phyloP scores from a whole-genome alignment of 2,329 filamentous ascomycete genomes.

The Simplicillium sp. region DNA sequence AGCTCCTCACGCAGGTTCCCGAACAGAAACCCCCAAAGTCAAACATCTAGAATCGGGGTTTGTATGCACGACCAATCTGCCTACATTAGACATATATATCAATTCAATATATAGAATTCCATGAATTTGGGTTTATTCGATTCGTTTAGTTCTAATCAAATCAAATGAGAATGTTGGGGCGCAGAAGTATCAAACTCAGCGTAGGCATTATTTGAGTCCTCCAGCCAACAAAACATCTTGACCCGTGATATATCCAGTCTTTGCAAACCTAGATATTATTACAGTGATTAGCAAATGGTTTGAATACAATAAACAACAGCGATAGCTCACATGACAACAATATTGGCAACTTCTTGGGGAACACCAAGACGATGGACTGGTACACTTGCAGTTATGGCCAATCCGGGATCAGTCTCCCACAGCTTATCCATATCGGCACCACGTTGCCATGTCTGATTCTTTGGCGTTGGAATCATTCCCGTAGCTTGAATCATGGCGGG shows the following conservation, averaged over 20 bases:
- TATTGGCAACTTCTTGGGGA: constrained; percentile 23
- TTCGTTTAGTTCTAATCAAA: no score
- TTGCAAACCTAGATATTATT: constrained; percentile 14
- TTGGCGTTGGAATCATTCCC: constrained; percentile 49
- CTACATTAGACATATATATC: no score
- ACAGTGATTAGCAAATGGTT: neutral
- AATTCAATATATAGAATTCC: no score
- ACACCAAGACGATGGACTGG: constrained; percentile 22
- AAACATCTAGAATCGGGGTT: neutral
- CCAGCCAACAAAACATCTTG: constrained; percentile 17
- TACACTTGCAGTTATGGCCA: constrained; percentile 22
- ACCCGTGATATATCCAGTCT: constrained; percentile 18
- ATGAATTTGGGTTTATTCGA: no score
- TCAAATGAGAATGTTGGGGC: no score
- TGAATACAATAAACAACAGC: neutral
- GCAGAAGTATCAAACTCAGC: neutral
- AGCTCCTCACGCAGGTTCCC: constrained; percentile 1
- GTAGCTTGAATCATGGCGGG: constrained; percentile 60
- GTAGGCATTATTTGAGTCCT: constrained; percentile 11
- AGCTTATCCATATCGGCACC: constrained; percentile 18
- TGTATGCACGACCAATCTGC: no score
- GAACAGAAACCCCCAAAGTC: neutral
- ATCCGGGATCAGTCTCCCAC: constrained; percentile 18
- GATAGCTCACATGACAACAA: constrained; percentile 20
- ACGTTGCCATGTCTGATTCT: constrained; percentile 17